Conservation (phyloP, 345 rosid species). For the Zanthoxylum bungeanum region DNA sequence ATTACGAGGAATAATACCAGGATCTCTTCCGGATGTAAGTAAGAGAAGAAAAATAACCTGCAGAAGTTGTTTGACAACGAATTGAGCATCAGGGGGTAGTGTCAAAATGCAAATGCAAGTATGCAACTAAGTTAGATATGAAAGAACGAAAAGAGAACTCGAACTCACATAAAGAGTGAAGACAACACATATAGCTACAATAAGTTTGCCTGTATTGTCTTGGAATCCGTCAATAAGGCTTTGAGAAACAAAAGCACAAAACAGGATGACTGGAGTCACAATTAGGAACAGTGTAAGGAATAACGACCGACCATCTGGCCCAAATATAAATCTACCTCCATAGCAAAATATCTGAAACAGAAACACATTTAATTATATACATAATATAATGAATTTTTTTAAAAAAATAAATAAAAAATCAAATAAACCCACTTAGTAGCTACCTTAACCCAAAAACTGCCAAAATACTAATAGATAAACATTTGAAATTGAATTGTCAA, state of each 20-base stretch:
- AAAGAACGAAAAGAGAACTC: neutral
- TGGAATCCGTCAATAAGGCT: slow-evolving; percentile 47
- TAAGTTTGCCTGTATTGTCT: slow-evolving; percentile 36
- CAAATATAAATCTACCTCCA: slow-evolving; percentile 79
- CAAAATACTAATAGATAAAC: neutral
- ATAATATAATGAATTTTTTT: no score
- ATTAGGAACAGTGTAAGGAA: slow-evolving; percentile 64
- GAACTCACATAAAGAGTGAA: slow-evolving; percentile 54
- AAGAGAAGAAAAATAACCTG: slow-evolving; percentile 76
- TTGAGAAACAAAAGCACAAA: slow-evolving; percentile 64
- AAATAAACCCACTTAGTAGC: neutral
- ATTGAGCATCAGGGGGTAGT: neutral
- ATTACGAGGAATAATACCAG: slow-evolving; percentile 90
- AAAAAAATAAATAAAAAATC: neutral
- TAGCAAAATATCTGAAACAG: slow-evolving; percentile 66
- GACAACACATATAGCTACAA: slow-evolving; percentile 36
- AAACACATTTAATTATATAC: neutral
- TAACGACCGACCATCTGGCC: slow-evolving; percentile 83
- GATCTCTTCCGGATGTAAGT: slow-evolving; percentile 91
- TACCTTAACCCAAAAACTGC: neutral
- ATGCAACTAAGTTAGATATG: neutral
- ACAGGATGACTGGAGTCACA: slow-evolving; percentile 58
- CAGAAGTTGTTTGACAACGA: slow-evolving; percentile 16
- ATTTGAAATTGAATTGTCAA: neutral
- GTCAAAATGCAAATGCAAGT: neutral